phyloP scores from a whole-genome alignment of 805 yeast species.

The Myxozyma vanderwaltii region DNA sequence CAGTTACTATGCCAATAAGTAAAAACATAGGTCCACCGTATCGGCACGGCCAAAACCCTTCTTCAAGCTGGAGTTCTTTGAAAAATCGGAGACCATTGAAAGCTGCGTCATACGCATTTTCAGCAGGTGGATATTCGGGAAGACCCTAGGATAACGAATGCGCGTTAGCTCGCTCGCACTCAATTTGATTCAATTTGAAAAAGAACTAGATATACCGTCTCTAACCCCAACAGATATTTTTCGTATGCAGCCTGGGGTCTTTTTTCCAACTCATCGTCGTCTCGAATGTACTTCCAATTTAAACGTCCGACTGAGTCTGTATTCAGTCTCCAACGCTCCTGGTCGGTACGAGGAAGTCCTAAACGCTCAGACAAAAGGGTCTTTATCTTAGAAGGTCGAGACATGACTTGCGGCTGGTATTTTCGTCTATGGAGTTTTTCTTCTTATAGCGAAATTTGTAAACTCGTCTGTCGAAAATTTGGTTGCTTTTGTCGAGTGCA shows the following conservation, averaged over 20 bases:
- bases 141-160: constrained; percentile 38
- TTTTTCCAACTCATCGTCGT: constrained; percentile 39
- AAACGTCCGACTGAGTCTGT: constrained; percentile 63
- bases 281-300: constrained; percentile 64
- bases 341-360: constrained; percentile 70
- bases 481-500: too few species aligned
- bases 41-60: constrained; percentile 85
- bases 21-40: constrained; percentile 98
- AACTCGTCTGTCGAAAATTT: too few species aligned
- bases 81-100: constrained; percentile 74
- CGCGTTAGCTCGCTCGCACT: neutral
- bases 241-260: constrained; percentile 54
- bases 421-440: neutral
- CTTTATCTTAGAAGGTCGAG: constrained; percentile 9
- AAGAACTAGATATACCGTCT: constrained; percentile 28
- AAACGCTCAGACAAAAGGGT: constrained; percentile 58
- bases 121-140: constrained; percentile 41
- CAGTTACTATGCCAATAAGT: constrained; percentile 83
- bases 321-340: constrained; percentile 69
- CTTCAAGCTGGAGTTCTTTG: constrained; percentile 66
- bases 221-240: constrained; percentile 55
- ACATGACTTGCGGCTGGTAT: constrained; percentile 3
- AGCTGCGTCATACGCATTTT: constrained; percentile 62
- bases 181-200: neutral
- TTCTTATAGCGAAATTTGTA: neutral